phyloP scores from a whole-genome alignment of 352 stramenopile genomes.

The Pythium vanterpoolii region DNA sequence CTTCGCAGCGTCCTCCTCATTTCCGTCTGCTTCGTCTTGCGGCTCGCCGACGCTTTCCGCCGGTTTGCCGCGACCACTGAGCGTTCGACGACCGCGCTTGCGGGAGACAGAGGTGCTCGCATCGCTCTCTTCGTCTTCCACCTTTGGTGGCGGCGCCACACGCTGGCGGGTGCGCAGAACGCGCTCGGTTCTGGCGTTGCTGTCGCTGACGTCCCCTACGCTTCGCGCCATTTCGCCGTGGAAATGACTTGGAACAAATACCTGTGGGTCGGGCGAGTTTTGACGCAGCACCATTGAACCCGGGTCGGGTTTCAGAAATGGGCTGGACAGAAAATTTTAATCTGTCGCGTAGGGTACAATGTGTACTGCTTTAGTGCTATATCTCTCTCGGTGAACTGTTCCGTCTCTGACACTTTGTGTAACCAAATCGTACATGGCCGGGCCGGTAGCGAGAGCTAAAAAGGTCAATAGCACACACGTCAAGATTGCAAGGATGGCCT shows the following conservation, averaged over 20 bases:
- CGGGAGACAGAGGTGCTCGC: neutral
- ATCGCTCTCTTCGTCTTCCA: neutral
- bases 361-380: neutral
- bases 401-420: too few relatives aligned
- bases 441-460: neutral
- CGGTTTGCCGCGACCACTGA: slow-evolving; percentile 5
- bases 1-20: neutral
- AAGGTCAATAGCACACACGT: neutral
- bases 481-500: neutral
- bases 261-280: too few relatives aligned
- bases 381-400: too few relatives aligned
- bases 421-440: neutral
- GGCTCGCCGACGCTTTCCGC: neutral
- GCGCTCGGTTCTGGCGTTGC: slow-evolving; percentile 4
- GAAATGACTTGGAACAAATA: too few relatives aligned
- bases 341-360: neutral
- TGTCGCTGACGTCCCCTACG: neutral
- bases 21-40: neutral
- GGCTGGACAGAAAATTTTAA: neutral
- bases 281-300: neutral
- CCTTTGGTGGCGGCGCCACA: neutral
- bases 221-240: slow-evolving; percentile 12
- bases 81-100: slow-evolving; percentile 6
- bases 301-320: neutral
- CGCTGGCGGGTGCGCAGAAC: slow-evolving; percentile 4